Conservation (phyloP, 257 asterid genomes). For the Petrea volubilis region DNA sequence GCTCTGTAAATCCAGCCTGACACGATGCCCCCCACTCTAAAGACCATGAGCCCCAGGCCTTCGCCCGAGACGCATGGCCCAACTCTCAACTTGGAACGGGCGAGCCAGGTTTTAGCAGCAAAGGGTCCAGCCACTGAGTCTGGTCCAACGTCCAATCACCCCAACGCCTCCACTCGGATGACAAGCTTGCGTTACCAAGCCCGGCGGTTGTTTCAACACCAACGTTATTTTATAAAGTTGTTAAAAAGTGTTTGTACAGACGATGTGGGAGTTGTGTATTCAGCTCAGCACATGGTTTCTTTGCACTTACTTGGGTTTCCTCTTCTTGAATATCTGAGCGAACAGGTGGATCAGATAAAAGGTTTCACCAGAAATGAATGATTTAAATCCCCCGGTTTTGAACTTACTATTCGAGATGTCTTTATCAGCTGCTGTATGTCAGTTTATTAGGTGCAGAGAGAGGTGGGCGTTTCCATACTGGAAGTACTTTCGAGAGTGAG, state of each 20-base stretch:
- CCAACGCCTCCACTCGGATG: not conserved
- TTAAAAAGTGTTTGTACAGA: not conserved
- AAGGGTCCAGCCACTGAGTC: not conserved
- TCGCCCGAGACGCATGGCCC: not conserved
- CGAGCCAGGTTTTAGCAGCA: not conserved
- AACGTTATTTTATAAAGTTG: not conserved
- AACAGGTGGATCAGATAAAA: too few relatives aligned
- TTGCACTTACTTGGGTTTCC: too few relatives aligned
- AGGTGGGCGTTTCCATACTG: too few relatives aligned
- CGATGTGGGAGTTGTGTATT: not conserved
- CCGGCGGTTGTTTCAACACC: not conserved
- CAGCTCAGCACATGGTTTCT: too few relatives aligned
- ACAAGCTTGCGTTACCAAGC: slow-evolving; percentile 4
- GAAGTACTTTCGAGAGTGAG: too few relatives aligned
- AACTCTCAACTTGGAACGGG: slow-evolving; percentile 16
- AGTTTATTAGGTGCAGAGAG: too few relatives aligned
- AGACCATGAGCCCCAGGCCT: not conserved
- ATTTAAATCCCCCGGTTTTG: too few relatives aligned
- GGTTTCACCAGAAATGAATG: too few relatives aligned
- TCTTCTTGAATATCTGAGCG: too few relatives aligned
- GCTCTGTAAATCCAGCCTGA: slow-evolving; percentile 29
- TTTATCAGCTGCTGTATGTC: too few relatives aligned
- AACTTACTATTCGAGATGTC: too few relatives aligned
- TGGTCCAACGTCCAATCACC: slow-evolving; percentile 15
- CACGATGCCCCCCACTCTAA: slow-evolving; percentile 13